Evolutionary conservation across 176 grass and related monocot species (phyloP).

Genomic region (Eremochloa ophiuroides): DNA sequence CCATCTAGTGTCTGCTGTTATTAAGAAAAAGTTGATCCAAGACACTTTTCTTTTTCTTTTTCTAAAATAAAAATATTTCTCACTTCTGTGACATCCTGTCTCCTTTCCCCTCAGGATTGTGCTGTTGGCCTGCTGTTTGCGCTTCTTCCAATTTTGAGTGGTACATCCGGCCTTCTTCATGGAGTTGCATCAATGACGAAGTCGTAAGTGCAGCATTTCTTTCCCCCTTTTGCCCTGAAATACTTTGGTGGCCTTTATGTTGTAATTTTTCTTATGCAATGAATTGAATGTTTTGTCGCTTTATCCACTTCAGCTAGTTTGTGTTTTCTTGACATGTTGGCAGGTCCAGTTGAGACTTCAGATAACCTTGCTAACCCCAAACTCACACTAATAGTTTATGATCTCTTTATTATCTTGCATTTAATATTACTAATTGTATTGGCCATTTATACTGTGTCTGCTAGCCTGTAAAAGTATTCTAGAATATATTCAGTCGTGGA

Average conservation of each 20-base stretch:
- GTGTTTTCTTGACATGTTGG: neutral
- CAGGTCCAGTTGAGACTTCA: neutral
- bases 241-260: constrained; percentile 3
- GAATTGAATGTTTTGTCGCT: neutral
- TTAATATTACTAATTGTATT: constrained; percentile 3
- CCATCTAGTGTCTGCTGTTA: neutral
- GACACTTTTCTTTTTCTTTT: neutral
- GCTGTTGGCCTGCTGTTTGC: constrained; percentile 98
- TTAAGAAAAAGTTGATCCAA: neutral
- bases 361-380: neutral
- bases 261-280: constrained; percentile 19
- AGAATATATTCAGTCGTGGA: constrained; percentile 7
- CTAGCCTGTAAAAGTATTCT: neutral
- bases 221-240: constrained; percentile 4
- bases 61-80: neutral
- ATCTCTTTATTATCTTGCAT: neutral
- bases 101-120: constrained; percentile 69
- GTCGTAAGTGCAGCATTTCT: constrained; percentile 47
- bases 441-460: neutral
- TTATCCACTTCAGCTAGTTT: neutral
- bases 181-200: constrained; percentile 89
- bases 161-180: constrained; percentile 84
- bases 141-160: constrained; percentile 92
- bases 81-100: constrained; percentile 13
- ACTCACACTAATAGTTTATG: neutral